phyloP scores from a whole-genome alignment of 2,329 filamentous ascomycete genomes.

The Harringtonia aguacate region DNA sequence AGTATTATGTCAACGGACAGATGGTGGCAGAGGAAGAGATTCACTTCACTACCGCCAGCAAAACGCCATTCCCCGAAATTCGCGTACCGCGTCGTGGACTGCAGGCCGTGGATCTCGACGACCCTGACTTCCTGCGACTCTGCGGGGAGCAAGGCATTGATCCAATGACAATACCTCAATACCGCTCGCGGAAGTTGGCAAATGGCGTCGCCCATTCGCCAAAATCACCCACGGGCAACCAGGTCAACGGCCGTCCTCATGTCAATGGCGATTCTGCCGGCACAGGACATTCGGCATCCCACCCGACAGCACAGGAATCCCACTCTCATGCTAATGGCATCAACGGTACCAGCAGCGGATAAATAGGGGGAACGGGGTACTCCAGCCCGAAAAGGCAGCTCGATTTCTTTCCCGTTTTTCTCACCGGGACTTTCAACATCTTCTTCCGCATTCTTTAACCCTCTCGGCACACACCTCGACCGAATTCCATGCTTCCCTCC shows the following conservation, averaged over 20 bases:
- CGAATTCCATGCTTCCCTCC: no score
- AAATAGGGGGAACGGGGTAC: no score
- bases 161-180: constrained; percentile 7
- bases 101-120: constrained; percentile 39
- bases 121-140: constrained; percentile 45
- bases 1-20: constrained; percentile 47
- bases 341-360: neutral
- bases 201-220: constrained; percentile 29
- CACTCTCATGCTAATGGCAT: neutral
- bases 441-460: no score
- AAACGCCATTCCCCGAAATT: constrained; percentile 41
- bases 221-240: neutral
- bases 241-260: neutral
- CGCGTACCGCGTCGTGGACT: constrained; percentile 45
- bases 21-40: constrained; percentile 41
- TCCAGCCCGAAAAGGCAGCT: no score
- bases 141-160: constrained; percentile 47
- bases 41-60: constrained; percentile 34
- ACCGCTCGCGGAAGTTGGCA: constrained; percentile 28
- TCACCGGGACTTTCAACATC: no score
- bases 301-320: neutral
- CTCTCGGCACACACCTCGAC: no score
- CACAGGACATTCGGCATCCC: neutral
- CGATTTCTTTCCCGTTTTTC: no score
- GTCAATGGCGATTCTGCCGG: neutral